Base-by-base conservation (phyloP, 2,329 filamentous ascomycete genomes). In the Colletotrichum truncatum region DNA sequence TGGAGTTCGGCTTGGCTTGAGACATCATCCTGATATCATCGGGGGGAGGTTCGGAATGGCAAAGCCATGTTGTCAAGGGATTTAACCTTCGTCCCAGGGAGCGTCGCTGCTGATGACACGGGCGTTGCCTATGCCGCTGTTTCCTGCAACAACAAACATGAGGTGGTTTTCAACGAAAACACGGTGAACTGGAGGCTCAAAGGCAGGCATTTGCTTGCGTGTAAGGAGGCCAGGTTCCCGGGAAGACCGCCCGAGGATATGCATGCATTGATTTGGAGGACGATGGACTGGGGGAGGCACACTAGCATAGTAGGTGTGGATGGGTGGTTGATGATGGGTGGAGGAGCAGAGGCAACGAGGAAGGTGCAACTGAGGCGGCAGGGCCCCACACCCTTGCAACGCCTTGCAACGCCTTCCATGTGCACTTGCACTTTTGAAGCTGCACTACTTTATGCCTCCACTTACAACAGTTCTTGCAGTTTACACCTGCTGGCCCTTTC, bases 1-100 rank as follows among this genome's bases (percentile, higher is more conserved):
- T 49, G 56, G 26, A 61, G 16, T 8, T 28, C 12, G 43, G 53
- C 38, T 49, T 41, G 55, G 61, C 46, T 53, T 61, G 62, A 64
- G 62, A 61, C 57, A 65, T 54, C 25, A 54, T 61, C 36, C 56
- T 43, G 62, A 64, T 52, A 43, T 59, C 54, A 38, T 61, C 25
- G 39, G 23, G 18, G 34, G 6, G n/a, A 16, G 36, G 12, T 7
- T 39, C 26, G 26, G 23, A 26, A 26, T 49, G n/a, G 25, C 46
- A 32, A 28, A 21, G 34, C 16, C n/a, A n/a, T 28, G 49, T 12
- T 32, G 62, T 10, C 36, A 26, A 18, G 16, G 21, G 16, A 39
- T 59, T 16, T 34, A 14, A 16, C 51, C 43, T 36, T 34, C n/a
- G 45, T 14, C 28, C 28, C 61, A 61, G 41, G 57, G 60, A 59